Evolutionary conservation across 129 eudicot species (phyloP).

Genomic region (Artemisia annua): DNA sequence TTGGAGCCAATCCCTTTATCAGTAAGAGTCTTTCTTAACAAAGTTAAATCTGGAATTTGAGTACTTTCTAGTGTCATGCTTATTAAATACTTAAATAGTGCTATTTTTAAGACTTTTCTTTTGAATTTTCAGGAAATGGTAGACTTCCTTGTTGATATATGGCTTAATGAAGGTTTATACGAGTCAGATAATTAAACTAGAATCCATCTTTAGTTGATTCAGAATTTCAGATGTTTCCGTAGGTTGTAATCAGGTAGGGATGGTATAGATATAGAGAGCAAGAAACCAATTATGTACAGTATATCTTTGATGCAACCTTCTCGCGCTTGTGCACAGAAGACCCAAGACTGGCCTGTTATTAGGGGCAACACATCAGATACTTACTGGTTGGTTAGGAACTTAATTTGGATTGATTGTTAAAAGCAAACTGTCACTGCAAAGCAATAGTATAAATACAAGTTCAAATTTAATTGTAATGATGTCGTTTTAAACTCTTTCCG

Average conservation of each 20-base stretch:
- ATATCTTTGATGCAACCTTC: too few relatives aligned
- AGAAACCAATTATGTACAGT: constrained; percentile 8
- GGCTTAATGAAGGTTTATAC: constrained; percentile 65
- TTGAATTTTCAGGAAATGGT: constrained; percentile 68
- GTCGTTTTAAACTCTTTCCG: constrained; percentile 19
- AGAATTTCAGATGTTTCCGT: not conserved
- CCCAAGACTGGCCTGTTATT: not conserved
- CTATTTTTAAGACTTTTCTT: not conserved
- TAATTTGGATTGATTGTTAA: not conserved
- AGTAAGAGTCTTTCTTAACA: constrained; percentile 44
- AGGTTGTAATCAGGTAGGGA: constrained; percentile 21
- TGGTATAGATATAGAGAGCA: constrained; percentile 14
- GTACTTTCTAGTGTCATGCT: not conserved
- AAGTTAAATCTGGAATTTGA: not conserved
- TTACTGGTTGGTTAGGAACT: constrained; percentile 4
- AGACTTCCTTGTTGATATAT: constrained; percentile 71
- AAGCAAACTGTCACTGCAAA: not conserved
- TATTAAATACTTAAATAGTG: not conserved
- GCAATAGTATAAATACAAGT: not conserved
- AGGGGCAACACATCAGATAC: not conserved
- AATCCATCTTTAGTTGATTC: constrained; percentile 18
- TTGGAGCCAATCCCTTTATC: constrained; percentile 58
- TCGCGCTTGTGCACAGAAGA: too few relatives aligned
- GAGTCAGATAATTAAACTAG: constrained; percentile 33
- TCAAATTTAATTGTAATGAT: not conserved